phyloP scores from a whole-genome alignment of 345 rosid genomes.

The Tarenaya hassleriana region DNA sequence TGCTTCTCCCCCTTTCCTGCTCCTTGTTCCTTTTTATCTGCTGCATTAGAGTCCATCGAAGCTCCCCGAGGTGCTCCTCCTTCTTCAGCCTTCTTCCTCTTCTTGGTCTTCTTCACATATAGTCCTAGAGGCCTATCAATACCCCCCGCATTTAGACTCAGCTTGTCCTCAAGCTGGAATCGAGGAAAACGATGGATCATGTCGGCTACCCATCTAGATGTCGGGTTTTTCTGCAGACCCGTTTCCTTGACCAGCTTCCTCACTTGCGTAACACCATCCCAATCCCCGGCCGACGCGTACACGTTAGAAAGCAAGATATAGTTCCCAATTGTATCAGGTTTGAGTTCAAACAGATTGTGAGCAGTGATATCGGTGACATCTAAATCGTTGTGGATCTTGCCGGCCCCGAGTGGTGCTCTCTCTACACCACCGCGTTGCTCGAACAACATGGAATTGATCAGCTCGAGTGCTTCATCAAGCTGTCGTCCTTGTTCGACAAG shows the following conservation, averaged over 20 bases:
- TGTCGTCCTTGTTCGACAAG: slow-evolving; percentile 53
- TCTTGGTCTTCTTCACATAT: too few species aligned
- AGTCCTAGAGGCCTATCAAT: too few species aligned
- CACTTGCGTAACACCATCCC: slow-evolving; percentile 43
- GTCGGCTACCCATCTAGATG: slow-evolving; percentile 63
- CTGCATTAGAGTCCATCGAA: too few species aligned
- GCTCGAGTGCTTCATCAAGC: slow-evolving; percentile 61
- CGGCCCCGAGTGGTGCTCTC: slow-evolving; percentile 92
- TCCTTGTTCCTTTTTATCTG: too few species aligned
- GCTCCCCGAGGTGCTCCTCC: too few species aligned
- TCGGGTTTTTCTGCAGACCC: slow-evolving; percentile 69
- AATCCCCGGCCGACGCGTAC: slow-evolving; percentile 54
- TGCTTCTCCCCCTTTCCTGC: too few species aligned
- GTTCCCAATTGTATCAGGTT: slow-evolving; percentile 63
- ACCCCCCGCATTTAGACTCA: too few species aligned
- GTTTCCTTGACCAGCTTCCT: slow-evolving; percentile 46
- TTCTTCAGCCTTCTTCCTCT: too few species aligned
- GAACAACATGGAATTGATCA: slow-evolving; percentile 48
- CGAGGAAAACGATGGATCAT: too few species aligned
- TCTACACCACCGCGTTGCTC: slow-evolving; percentile 61
- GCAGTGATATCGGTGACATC: slow-evolving; percentile 66
- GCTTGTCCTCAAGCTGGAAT: too few species aligned
- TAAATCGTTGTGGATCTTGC: slow-evolving; percentile 50
- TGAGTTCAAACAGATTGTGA: slow-evolving; percentile 52
- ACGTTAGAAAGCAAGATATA: slow-evolving; percentile 57